phyloP scores from a whole-genome alignment of 441 rosid genomes.

The Pelargonium citronellum region DNA sequence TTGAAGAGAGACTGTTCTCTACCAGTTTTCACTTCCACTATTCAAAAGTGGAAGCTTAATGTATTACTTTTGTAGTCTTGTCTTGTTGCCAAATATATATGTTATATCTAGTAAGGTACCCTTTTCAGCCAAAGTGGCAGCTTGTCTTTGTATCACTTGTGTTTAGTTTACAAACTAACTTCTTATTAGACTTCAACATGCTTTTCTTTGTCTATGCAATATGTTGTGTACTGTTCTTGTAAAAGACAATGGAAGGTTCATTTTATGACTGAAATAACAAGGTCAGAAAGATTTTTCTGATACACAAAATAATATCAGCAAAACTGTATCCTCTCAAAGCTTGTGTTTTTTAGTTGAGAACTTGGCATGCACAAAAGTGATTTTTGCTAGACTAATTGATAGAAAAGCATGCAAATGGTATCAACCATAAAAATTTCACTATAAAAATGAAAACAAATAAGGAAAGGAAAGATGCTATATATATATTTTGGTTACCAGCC shows the following conservation, averaged over 20 bases:
- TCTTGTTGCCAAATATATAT: neutral
- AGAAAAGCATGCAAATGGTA: no score
- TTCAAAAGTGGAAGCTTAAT: neutral
- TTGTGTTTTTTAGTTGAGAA: neutral
- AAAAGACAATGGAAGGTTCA: no score
- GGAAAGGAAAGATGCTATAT: no score
- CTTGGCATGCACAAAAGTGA: no score
- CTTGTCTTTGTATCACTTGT: neutral
- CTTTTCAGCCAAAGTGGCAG: neutral
- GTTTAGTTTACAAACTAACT: neutral
- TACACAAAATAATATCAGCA: no score
- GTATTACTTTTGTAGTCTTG: slow-evolving; percentile 1
- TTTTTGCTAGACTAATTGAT: no score
- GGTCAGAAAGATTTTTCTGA: no score
- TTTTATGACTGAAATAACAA: no score
- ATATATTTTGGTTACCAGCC: no score
- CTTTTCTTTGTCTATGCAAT: neutral
- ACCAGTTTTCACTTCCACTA: neutral
- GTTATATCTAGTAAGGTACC: neutral
- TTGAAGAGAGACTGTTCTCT: neutral
- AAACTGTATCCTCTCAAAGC: no score
- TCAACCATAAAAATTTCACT: no score
- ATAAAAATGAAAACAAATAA: no score
- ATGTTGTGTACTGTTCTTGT: neutral
- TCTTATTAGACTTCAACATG: neutral